Evolutionary conservation across 495 filamentous ascomycete genomes (phyloP).

Genomic region (Aspergillus homomorphus): DNA sequence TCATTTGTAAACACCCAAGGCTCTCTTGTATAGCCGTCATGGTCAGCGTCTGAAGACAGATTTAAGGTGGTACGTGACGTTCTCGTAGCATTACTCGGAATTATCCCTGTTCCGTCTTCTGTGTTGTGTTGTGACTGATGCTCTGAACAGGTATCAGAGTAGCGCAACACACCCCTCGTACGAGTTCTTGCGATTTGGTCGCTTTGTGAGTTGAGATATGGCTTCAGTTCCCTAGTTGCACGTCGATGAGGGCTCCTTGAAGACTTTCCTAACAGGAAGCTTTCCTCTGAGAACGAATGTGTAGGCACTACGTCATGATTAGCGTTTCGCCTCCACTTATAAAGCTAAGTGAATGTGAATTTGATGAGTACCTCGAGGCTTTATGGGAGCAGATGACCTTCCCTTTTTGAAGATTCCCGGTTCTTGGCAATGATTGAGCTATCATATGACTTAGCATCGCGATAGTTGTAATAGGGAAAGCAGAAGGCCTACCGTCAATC

Average conservation of each 20-base stretch:
- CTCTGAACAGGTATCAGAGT: background rate
- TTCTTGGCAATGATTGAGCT: conserved; percentile 51
- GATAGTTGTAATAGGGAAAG: conserved; percentile 1
- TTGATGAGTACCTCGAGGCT: conserved; percentile 31
- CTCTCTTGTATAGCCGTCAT: background rate
- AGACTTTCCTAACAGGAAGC: conserved; percentile 44
- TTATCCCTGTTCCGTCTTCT: background rate
- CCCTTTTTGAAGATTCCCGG: conserved; percentile 71
- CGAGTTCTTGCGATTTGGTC: background rate
- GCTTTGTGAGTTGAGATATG: background rate
- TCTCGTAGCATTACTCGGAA: background rate
- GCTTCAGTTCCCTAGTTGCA: background rate
- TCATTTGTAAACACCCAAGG: background rate
- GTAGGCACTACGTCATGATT: conserved; percentile 50
- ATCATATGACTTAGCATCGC: conserved; percentile 21
- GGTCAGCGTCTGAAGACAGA: background rate
- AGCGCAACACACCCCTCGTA: background rate
- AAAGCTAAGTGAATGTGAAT: conserved; percentile 28
- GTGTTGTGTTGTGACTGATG: too few relatives aligned
- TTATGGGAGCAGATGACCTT: conserved; percentile 57
- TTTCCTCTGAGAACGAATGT: conserved; percentile 65
- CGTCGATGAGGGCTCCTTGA: background rate
- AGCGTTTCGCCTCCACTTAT: background rate
- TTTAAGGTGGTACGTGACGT: background rate
- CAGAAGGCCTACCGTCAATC: conserved; percentile 56